Evolutionary conservation across 345 rosid genomes (phyloP), one percentile per base, ranked within the genome.

Genomic region (Crucihimalaya himalaica): DNA sequence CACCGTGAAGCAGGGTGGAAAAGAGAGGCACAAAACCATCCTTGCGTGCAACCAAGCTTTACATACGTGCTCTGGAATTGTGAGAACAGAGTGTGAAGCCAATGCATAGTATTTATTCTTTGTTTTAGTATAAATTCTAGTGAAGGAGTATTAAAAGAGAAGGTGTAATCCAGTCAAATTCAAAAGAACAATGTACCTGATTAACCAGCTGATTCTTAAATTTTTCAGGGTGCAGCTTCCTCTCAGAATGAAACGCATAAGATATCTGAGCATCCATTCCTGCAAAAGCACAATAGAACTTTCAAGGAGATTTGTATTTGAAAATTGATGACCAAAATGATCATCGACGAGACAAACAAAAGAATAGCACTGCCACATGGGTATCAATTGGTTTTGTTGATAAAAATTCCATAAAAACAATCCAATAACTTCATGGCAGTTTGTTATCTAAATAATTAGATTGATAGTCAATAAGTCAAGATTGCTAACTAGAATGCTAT

Each of bases 211-310:
- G 99, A 34, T 88, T 91, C 80, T 88, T 88, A 68, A 91, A 91
- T 46, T 87, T 90, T 77, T 95, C 99, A 7, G 99, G 99, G 79
- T 92, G 91, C 75, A 83, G 51, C 84, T 82, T 90, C 55, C 94
- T 74, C 79, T 90, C 94, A 58, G 92, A 86, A 68, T 90, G 97
- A 83, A 90, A 90, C 61, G 92, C 94, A 81, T 87, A 88, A 50
- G 97, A 90, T 66, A 95, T 58, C 80, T 95, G 97, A 76, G 99
- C 97, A 86, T 95, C 97, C 97, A 92, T 95, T 63, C 97, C 99
- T 95, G 81, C 37, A 47, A 18, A 69, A 35, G 43, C 45, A 70
- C 46, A 70, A 69, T 27, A 46, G 20, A 63, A 72, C 63, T 64
- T 53, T 29, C 16, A 42, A 29, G 31, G 52, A 27, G 21, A 60